Evolutionary conservation across 2,329 filamentous ascomycete genomes (phyloP), one percentile per base, ranked within the genome.

Genomic region (Emydomyces testavorans): DNA sequence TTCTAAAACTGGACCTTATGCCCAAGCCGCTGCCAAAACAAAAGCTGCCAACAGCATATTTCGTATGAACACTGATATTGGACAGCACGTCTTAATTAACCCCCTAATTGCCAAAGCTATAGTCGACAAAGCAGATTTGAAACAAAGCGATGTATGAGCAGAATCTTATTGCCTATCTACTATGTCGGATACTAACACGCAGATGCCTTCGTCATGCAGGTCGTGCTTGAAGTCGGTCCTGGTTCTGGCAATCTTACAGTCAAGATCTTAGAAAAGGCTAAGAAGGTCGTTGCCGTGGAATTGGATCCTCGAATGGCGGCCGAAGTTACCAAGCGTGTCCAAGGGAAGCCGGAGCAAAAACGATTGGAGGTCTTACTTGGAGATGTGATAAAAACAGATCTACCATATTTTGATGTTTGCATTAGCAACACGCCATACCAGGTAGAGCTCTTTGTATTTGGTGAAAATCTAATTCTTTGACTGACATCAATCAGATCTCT

Each of bases 221-320:
- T 82, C 1, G 90, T 96, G 2, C 80, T 96, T 18, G 90, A 96
- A 75, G 83, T 94, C 54, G 89, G 90, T 56, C 87, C 89, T 4
- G 88, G 88, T 60, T 90, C 85, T 0, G 87, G 88, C 54, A 93
- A 92, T 64, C 66, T 96, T 57, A 96, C 90, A 0, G 83, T 92
- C 21, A 78, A 86, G 50, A 95, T 96, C 52, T 71, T 96, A 21
- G 85, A 92, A 59, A 83, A 86, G 54, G 87, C 86, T 18, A 89
- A 88, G 65, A 85, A 85, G 51, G 77, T 80, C 47, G 85, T 89
- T 43, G 85, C 85, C 3, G 85, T 95, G 43, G 92, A 98, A 71
- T 76, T 95, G 64, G 92, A 98, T 68, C 89, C 92, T 16, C 77
- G 92, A 61, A 96, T 96, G 92, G 88, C 87, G 10, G 90, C 90